phyloP scores from a whole-genome alignment of 2,329 filamentous ascomycete species.

The Exserohilum turcica region DNA sequence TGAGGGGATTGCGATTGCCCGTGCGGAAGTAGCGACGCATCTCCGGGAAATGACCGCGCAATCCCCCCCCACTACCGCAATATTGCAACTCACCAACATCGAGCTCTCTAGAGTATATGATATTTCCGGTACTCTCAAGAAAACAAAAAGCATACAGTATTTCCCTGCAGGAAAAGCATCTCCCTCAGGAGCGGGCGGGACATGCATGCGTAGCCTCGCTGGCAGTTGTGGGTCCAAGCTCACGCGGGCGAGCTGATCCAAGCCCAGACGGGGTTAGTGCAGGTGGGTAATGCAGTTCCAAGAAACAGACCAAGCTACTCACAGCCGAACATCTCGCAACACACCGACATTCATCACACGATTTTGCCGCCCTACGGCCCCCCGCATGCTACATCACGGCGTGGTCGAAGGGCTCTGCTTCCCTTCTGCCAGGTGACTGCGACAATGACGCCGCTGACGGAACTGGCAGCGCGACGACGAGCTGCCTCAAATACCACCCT shows the following conservation, averaged over 20 bases:
- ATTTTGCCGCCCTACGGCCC: background rate
- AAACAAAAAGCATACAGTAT: too few species aligned
- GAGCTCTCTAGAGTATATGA: background rate
- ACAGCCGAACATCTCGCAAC: background rate
- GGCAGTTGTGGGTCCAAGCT: slow-evolving; percentile 2
- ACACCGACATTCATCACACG: slow-evolving; percentile 6
- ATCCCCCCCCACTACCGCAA: background rate
- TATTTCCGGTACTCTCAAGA: background rate
- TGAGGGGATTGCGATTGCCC: background rate
- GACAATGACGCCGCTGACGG: background rate
- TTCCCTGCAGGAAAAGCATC: background rate
- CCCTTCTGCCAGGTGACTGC: background rate
- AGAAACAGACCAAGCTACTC: background rate
- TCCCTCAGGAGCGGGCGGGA: background rate
- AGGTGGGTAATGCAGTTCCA: background rate
- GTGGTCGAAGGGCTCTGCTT: background rate
- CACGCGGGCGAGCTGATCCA: slow-evolving; percentile 1
- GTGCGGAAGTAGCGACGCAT: background rate
- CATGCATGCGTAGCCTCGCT: slow-evolving; percentile 1
- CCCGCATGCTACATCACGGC: background rate
- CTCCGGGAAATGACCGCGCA: background rate
- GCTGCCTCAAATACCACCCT: background rate
- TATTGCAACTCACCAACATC: background rate
- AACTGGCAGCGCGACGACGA: background rate
- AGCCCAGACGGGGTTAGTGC: background rate